Conservation (phyloP, 352 stramenopile species). For the Phytopythium montanum region DNA sequence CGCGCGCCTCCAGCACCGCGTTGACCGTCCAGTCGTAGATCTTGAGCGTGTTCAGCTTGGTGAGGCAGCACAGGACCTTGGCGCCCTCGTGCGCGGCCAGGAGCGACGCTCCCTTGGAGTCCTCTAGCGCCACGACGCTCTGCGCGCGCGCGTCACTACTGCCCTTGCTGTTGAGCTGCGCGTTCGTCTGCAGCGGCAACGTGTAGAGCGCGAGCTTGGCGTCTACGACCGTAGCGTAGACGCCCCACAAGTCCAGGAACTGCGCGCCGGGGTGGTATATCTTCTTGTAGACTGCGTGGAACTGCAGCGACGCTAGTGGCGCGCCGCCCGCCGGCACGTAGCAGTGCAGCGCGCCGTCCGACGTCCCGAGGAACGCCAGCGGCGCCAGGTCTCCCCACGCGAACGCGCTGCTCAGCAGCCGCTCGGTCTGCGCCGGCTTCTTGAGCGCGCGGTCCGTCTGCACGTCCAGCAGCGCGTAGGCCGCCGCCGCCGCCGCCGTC, state of each 20-base stretch:
- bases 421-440: constrained; percentile 47
- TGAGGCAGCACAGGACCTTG: constrained; percentile 44
- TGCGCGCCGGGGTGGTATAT: constrained; percentile 46
- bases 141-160: constrained; percentile 11
- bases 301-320: constrained; percentile 28
- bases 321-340: constrained; percentile 29
- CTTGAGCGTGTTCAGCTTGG: constrained; percentile 62
- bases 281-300: constrained; percentile 58
- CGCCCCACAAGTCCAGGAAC: constrained; percentile 69
- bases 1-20: constrained; percentile 40
- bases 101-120: constrained; percentile 54
- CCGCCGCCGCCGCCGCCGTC: constrained; percentile 11
- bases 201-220: constrained; percentile 52
- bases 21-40: constrained; percentile 77
- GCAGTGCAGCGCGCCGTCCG: constrained; percentile 55
- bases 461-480: constrained; percentile 45
- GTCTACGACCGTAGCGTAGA: constrained; percentile 57
- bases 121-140: constrained; percentile 39
- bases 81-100: constrained; percentile 54
- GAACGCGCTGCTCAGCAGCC: constrained; percentile 36
- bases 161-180: constrained; percentile 26
- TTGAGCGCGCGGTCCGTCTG: constrained; percentile 55
- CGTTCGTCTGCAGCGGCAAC: constrained; percentile 55
- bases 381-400: constrained; percentile 34
- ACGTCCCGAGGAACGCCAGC: constrained; percentile 53